These are phyloP conservation scores for Diutina pseudorugosa DNA, from an alignment of 1,139 yeast species.

Conservation along the genomic window DNA sequence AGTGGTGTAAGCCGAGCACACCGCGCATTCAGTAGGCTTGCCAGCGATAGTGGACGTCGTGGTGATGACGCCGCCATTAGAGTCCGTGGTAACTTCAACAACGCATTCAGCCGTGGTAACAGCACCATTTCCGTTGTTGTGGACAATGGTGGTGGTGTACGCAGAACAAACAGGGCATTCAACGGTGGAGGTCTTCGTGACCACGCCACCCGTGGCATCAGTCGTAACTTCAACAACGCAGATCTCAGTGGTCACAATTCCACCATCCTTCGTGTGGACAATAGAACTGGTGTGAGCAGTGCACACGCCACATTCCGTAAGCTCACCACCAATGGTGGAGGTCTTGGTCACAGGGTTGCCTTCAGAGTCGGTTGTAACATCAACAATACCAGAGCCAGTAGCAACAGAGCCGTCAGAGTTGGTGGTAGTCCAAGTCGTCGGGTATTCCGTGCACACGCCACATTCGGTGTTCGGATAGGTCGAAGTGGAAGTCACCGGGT, in stretches of 20 bases:
- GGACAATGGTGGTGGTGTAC: background rate
- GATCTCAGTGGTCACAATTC: background rate
- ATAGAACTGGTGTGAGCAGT: background rate
- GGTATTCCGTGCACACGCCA: background rate
- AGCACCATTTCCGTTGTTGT: background rate
- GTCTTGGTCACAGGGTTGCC: background rate
- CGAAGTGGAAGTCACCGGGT: background rate
- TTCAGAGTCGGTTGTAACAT: conserved; percentile 1
- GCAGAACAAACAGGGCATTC: background rate
- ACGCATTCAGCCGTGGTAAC: background rate
- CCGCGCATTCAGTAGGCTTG: background rate
- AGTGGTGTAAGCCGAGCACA: background rate
- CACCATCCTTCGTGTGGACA: background rate
- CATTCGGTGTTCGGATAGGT: background rate
- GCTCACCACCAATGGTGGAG: background rate
- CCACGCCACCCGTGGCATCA: background rate
- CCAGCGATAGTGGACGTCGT: background rate
- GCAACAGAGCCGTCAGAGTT: background rate
- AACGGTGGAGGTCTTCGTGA: background rate
- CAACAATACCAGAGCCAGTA: conserved; percentile 1
- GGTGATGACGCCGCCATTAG: background rate
- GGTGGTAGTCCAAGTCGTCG: conserved; percentile 2
- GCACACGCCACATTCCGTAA: background rate
- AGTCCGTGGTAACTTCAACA: background rate
- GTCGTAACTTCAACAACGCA: background rate